Evolutionary conservation across 1,284 basidiomycete genomes (phyloP).

Genomic region (Vanrija pseudolonga): DNA sequence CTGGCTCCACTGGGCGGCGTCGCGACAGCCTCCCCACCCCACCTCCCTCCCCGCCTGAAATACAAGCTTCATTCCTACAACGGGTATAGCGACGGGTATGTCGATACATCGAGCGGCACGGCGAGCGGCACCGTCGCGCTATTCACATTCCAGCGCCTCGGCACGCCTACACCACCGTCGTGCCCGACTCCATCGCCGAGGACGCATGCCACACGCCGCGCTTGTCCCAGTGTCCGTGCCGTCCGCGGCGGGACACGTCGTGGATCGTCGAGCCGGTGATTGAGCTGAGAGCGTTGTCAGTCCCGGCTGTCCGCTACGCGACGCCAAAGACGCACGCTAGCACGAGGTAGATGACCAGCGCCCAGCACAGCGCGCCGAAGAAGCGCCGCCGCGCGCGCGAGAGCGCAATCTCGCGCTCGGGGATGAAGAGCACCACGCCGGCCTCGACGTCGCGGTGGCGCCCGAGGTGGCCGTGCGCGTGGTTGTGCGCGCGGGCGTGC

Average conservation of each 20-base stretch:
- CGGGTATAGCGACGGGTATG: too few relatives aligned
- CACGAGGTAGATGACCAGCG: conserved; percentile 41
- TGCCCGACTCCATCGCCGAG: too few relatives aligned
- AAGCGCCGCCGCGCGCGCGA: conserved; percentile 39
- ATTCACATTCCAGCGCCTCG: background rate
- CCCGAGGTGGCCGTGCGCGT: too few relatives aligned
- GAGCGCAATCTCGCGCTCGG: conserved; percentile 21
- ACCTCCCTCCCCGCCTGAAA: too few relatives aligned
- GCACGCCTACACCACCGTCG: too few relatives aligned
- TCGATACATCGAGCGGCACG: too few relatives aligned
- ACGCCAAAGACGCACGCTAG: conserved; percentile 32
- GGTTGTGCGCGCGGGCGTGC: background rate
- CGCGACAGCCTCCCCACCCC: too few relatives aligned
- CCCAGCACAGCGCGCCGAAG: conserved; percentile 43
- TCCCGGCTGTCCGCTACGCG: background rate
- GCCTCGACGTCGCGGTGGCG: conserved; percentile 2
- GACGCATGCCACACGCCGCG: too few relatives aligned
- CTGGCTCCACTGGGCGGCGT: too few relatives aligned
- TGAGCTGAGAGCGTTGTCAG: background rate
- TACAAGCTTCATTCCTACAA: too few relatives aligned
- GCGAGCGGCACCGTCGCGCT: too few relatives aligned
- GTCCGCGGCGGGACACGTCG: background rate
- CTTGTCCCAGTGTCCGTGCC: background rate
- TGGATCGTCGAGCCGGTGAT: conserved; percentile 3
- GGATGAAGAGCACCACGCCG: conserved; percentile 6